These are phyloP conservation scores for Heritiera fomes DNA, from an alignment of 345 rosid genomes.

Conservation along the genomic window DNA sequence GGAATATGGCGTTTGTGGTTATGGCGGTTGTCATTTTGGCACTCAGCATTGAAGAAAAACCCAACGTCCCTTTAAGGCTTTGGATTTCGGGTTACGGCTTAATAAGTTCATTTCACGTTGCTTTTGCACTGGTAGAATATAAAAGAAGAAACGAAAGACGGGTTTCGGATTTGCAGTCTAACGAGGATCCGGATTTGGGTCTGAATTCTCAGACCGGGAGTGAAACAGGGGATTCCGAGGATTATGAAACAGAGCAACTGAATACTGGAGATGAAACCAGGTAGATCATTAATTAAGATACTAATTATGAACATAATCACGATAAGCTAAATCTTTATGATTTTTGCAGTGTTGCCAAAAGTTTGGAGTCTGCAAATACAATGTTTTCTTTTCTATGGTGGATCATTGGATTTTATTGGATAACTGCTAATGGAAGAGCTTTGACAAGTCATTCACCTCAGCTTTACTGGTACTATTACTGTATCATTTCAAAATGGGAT, in stretches of 20 bases:
- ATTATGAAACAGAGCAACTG: slow-evolving; percentile 29
- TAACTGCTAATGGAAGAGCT: slow-evolving; percentile 53
- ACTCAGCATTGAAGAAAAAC: slow-evolving; percentile 52
- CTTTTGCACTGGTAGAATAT: slow-evolving; percentile 57
- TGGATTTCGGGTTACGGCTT: slow-evolving; percentile 67
- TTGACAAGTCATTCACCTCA: slow-evolving; percentile 54
- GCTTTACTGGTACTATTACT: slow-evolving; percentile 70
- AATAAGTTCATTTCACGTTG: slow-evolving; percentile 70
- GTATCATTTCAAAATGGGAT: not conserved
- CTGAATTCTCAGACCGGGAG: slow-evolving; percentile 34
- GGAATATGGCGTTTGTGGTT: slow-evolving; percentile 65
- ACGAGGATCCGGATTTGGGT: slow-evolving; percentile 29
- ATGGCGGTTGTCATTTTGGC: slow-evolving; percentile 47
- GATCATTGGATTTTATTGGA: slow-evolving; percentile 87
- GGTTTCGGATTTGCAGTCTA: slow-evolving; percentile 9
- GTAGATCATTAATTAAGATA: slow-evolving; percentile 23
- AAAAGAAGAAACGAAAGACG: slow-evolving; percentile 43
- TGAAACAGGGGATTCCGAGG: slow-evolving; percentile 40
- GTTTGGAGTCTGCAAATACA: slow-evolving; percentile 71
- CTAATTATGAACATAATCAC: not conserved
- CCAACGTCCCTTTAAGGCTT: slow-evolving; percentile 64
- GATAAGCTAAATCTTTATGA: not conserved
- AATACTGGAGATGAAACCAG: slow-evolving; percentile 45
- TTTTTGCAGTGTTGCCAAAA: slow-evolving; percentile 44
- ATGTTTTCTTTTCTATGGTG: slow-evolving; percentile 89